phyloP scores from a whole-genome alignment of 1,284 basidiomycete genomes.

The Cryptococcus jaspeensis region DNA sequence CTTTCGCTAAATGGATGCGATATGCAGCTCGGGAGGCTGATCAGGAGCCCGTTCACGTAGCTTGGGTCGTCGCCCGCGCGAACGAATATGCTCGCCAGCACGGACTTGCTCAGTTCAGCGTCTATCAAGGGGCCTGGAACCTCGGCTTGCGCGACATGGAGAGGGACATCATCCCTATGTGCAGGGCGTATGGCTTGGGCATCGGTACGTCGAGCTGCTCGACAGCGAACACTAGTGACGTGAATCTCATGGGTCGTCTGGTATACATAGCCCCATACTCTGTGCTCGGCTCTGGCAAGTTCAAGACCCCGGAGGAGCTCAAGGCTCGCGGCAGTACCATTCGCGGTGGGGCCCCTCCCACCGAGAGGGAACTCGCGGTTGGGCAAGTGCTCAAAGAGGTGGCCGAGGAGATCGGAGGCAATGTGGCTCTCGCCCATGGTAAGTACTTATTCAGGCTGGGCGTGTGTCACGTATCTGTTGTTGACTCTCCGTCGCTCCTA shows the following conservation, averaged over 20 bases:
- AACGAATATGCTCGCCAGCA: background rate
- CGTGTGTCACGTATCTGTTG: background rate
- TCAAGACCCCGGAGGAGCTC: slow-evolving; percentile 46
- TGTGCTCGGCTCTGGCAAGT: slow-evolving; percentile 50
- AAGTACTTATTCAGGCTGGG: too few relatives aligned
- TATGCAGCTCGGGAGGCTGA: background rate
- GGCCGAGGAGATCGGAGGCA: slow-evolving; percentile 51
- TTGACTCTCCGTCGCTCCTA: background rate
- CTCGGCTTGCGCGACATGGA: slow-evolving; percentile 56
- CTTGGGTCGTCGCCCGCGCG: slow-evolving; percentile 57
- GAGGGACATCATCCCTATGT: slow-evolving; percentile 64
- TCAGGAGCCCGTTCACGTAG: too few relatives aligned
- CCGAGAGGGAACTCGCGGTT: slow-evolving; percentile 26
- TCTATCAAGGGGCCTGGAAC: slow-evolving; percentile 35
- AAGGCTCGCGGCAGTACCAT: slow-evolving; percentile 32
- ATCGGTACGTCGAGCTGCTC: slow-evolving; percentile 25
- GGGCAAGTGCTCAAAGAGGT: slow-evolving; percentile 39
- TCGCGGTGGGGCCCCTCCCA: slow-evolving; percentile 17
- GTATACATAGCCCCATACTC: slow-evolving; percentile 49
- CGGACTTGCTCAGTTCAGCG: background rate
- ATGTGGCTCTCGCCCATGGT: slow-evolving; percentile 35
- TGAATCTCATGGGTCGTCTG: background rate
- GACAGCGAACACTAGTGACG: background rate
- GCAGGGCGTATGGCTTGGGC: slow-evolving; percentile 52
- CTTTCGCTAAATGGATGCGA: background rate